Evolutionary conservation across 2,329 filamentous ascomycete species (phyloP).

Genomic region (Cytospora piceicola): DNA sequence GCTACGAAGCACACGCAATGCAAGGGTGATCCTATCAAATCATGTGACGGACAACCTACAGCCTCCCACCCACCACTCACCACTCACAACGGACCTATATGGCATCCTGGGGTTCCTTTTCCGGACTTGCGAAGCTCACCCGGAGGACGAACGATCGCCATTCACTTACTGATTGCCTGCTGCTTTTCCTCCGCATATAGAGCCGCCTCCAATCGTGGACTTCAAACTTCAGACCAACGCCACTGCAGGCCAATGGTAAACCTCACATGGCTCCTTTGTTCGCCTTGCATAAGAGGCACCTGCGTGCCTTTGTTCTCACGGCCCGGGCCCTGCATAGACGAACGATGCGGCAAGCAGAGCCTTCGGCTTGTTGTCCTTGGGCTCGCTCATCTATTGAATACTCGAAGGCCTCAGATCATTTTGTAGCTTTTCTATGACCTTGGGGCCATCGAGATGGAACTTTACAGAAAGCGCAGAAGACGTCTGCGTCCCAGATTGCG

Average conservation of each 20-base stretch:
- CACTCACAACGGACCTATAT: background rate
- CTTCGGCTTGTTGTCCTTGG: background rate
- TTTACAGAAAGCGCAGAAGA: background rate
- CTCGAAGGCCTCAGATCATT: background rate
- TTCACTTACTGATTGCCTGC: background rate
- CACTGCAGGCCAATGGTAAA: background rate
- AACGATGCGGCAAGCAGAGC: background rate
- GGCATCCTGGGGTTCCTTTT: background rate
- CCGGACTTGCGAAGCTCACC: background rate
- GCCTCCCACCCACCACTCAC: background rate
- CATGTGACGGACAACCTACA: background rate
- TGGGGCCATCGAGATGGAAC: background rate
- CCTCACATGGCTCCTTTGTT: background rate
- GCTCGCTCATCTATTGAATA: background rate
- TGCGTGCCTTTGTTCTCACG: background rate
- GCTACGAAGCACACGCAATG: background rate
- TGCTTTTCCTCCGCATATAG: background rate
- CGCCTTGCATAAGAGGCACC: background rate
- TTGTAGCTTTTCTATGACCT: background rate
- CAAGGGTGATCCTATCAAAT: constrained; percentile 1
- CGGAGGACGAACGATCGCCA: background rate
- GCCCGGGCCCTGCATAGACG: background rate
- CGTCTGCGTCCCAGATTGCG: background rate
- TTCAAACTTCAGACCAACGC: background rate
- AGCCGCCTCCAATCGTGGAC: background rate